These are phyloP conservation scores for Fonsecaea erecta DNA, from an alignment of 2,329 filamentous ascomycete species.

Conservation along the genomic window DNA sequence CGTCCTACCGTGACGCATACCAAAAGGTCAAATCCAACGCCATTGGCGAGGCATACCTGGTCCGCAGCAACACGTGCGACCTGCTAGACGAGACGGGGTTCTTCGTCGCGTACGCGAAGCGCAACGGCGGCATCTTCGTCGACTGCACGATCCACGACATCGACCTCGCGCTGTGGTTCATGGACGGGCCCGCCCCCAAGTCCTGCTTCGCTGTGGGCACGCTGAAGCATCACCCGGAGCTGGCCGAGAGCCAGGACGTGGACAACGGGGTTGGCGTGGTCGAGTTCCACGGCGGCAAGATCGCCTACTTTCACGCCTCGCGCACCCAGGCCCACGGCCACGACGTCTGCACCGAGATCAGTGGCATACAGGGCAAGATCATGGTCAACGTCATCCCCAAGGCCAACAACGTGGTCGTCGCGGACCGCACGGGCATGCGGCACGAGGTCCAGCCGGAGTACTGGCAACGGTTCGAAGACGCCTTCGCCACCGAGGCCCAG, in stretches of 20 bases:
- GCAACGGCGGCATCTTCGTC: conserved; percentile 70
- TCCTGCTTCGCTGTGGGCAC: conserved; percentile 42
- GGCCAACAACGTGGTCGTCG: conserved; percentile 43
- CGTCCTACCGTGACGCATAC: conserved; percentile 66
- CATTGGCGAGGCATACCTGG: conserved; percentile 64
- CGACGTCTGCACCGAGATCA: conserved; percentile 44
- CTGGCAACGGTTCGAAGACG: conserved; percentile 48
- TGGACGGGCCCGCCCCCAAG: conserved; percentile 50
- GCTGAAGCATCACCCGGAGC: conserved; percentile 41
- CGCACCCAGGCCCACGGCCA: conserved; percentile 46
- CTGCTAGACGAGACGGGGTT: conserved; percentile 68
- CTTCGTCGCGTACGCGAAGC: conserved; percentile 71
- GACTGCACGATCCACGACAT: conserved; percentile 75
- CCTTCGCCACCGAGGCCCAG: conserved; percentile 48
- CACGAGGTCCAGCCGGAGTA: conserved; percentile 46
- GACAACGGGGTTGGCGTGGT: conserved; percentile 46
- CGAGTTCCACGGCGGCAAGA: conserved; percentile 46
- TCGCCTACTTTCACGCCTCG: conserved; percentile 43
- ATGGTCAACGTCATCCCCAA: conserved; percentile 36
- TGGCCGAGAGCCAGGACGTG: conserved; percentile 42
- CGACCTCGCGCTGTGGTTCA: conserved; percentile 68
- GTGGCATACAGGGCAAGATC: conserved; percentile 44
- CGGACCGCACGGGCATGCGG: conserved; percentile 43
- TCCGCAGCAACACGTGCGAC: conserved; percentile 70
- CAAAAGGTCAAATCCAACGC: conserved; percentile 58